Conservation (phyloP, 2,329 filamentous ascomycete species). For the Fragosphaeria purpurea region DNA sequence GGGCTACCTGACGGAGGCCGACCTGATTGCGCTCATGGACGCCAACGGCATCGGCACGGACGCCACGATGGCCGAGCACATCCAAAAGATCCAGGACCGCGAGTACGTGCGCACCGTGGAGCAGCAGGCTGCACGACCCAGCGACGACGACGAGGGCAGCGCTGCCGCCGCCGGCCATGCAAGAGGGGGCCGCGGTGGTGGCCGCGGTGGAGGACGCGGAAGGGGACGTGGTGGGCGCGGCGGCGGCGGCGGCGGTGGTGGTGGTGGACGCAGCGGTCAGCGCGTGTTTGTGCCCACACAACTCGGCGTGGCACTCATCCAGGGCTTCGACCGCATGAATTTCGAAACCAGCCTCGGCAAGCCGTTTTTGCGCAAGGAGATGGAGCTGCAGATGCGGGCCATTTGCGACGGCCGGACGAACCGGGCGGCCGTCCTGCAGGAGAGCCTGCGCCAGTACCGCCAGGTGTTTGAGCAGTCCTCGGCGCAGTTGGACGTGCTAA, state of each 20-base stretch:
- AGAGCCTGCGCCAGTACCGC: slow-evolving; percentile 79
- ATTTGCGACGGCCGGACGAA: slow-evolving; percentile 83
- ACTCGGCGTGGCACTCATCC: slow-evolving; percentile 80
- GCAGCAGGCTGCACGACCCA: slow-evolving; percentile 28
- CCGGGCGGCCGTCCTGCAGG: slow-evolving; percentile 62
- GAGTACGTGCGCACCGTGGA: slow-evolving; percentile 65
- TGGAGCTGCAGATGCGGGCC: slow-evolving; percentile 93
- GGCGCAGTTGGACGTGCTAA: slow-evolving; percentile 60
- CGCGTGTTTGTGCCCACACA: slow-evolving; percentile 90
- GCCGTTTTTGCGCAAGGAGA: slow-evolving; percentile 92
- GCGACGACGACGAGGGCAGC: slow-evolving; percentile 27
- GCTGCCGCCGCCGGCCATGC: slow-evolving; percentile 32
- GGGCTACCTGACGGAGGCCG: slow-evolving; percentile 83
- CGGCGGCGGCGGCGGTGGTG: slow-evolving; percentile 30
- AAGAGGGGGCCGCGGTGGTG: slow-evolving; percentile 40
- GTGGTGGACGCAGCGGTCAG: slow-evolving; percentile 41
- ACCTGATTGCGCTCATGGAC: slow-evolving; percentile 94
- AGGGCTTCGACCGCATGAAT: slow-evolving; percentile 91
- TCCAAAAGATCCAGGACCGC: slow-evolving; percentile 85
- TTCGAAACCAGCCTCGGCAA: slow-evolving; percentile 89
- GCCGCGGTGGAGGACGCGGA: slow-evolving; percentile 21
- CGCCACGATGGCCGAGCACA: slow-evolving; percentile 98
- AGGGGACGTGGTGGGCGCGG: slow-evolving; percentile 29
- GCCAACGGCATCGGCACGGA: slow-evolving; percentile 97
- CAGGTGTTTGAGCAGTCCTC: slow-evolving; percentile 76